Conservation (phyloP, 768 basidiomycete species). For the Porphyrellus cyaneotinctus region DNA sequence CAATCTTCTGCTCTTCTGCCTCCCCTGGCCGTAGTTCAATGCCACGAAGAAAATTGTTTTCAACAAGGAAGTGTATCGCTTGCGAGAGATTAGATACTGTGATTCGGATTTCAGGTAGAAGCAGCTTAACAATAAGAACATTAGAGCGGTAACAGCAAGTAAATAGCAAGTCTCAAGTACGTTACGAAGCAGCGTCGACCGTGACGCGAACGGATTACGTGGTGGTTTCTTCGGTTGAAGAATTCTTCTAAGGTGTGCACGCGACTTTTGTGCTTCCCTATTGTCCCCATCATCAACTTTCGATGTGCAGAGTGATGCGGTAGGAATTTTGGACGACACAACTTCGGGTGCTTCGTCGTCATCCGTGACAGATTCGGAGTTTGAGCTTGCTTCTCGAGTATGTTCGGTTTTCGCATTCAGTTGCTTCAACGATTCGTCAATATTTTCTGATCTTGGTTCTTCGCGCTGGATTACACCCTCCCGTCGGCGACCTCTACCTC, state of each 20-base stretch:
- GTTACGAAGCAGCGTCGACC: conserved; percentile 73
- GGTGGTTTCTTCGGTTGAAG: conserved; percentile 48
- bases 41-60: conserved; percentile 78
- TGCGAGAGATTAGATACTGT: conserved; percentile 92
- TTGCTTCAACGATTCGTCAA: background rate
- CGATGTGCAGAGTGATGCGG: conserved; percentile 1
- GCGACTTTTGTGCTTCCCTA: conserved; percentile 4
- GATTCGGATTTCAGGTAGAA: conserved; percentile 80
- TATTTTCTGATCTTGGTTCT: background rate
- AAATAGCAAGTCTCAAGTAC: conserved; percentile 39
- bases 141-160: conserved; percentile 3
- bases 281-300: conserved; percentile 7
- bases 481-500: conserved; percentile 33
- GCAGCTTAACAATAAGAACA: conserved; percentile 44
- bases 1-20: conserved; percentile 57
- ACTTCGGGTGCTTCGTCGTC: conserved; percentile 53
- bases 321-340: conserved; percentile 47
- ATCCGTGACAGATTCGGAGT: conserved; percentile 30
- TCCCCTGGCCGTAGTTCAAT: conserved; percentile 83
- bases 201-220: conserved; percentile 61
- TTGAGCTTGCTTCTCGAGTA: conserved; percentile 4
- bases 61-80: conserved; percentile 84
- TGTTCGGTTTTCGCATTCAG: background rate
- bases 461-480: conserved; percentile 3
- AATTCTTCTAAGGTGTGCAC: conserved; percentile 17